Evolutionary conservation across 306 rosid species (phyloP), one percentile per base, ranked within the genome.

Genomic region (Glycine latifolia): DNA sequence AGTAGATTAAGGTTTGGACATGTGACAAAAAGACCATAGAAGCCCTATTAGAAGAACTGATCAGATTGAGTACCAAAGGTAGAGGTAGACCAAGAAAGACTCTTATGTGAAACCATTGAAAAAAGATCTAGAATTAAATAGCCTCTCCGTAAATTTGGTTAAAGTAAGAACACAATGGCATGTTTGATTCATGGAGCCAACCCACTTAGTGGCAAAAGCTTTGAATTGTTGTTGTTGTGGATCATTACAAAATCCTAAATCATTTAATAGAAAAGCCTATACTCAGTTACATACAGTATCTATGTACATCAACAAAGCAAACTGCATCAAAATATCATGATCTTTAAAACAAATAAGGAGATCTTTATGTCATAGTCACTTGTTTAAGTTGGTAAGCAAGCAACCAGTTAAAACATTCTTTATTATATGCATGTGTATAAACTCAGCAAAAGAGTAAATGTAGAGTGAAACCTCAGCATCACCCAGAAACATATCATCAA

Each of bases 401-500:
- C 65, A 60, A 73, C 26, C 75, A 59, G 62, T 10, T 63, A 26
- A 52, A 62, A 54, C 46, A 26, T 58, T 46, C 69, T 47, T 37
- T 31, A 26, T 62, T 16, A 67, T 47, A 48, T 6, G 52, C 39
- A 70, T 15, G 67, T 78, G 43, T 17, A 14, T 15, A 67, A 68
- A 68, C 50, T 65, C 39, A 3, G 63, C 13, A 79, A 78, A 75
- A 39, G 47, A 16, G 47, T 46, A 47, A 14, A 49, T 44, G 20
- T 43, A 48, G 9, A 13, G 53, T 81, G 52, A 81, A 94, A 94
- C 98, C 97, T 94, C 97, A 0, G 98, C 98, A 81, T 94, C 98
- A 10, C 95, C 98, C 75, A 92, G 79, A 86, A 90, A 94, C 76
- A 91, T 79, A 77, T 94, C 98, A 35, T 94, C 98, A 73, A 94